These are phyloP conservation scores for Asclepias syriaca DNA, from an alignment of 257 asterid genomes.

Conservation along the genomic window DNA sequence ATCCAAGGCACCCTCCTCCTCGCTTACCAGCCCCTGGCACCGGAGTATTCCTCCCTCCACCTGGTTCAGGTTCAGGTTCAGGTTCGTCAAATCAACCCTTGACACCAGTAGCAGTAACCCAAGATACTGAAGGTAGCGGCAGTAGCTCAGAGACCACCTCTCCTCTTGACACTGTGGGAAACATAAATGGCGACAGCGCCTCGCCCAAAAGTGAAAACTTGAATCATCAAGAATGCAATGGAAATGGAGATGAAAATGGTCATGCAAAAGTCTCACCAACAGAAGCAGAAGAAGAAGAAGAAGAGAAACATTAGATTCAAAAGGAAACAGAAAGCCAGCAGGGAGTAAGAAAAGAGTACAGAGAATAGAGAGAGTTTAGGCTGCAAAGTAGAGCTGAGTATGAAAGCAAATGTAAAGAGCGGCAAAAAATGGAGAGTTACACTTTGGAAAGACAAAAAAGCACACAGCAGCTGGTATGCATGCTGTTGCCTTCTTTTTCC, in stretches of 20 bases:
- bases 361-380: slow-evolving; percentile 17
- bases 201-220: slow-evolving; percentile 12
- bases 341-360: slow-evolving; percentile 12
- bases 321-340: neutral
- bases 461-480: slow-evolving; percentile 17
- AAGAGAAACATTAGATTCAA: slow-evolving; percentile 12
- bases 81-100: slow-evolving; percentile 35
- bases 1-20: slow-evolving; percentile 53
- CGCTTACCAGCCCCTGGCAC: slow-evolving; percentile 77
- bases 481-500: slow-evolving; percentile 34
- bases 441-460: slow-evolving; percentile 1
- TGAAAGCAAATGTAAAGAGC: slow-evolving; percentile 56
- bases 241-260: slow-evolving; percentile 23
- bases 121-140: slow-evolving; percentile 20
- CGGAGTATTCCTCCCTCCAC: slow-evolving; percentile 81
- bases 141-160: slow-evolving; percentile 15
- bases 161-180: slow-evolving; percentile 19
- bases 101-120: neutral
- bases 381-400: slow-evolving; percentile 42
- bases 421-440: slow-evolving; percentile 23
- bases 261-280: slow-evolving; percentile 15
- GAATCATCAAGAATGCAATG: slow-evolving; percentile 37
- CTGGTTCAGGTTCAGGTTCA: slow-evolving; percentile 29
- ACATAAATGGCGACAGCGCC: slow-evolving; percentile 22
- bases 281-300: slow-evolving; percentile 28